phyloP scores from a whole-genome alignment of 345 rosid genomes.

The Pelargonium nanum region DNA sequence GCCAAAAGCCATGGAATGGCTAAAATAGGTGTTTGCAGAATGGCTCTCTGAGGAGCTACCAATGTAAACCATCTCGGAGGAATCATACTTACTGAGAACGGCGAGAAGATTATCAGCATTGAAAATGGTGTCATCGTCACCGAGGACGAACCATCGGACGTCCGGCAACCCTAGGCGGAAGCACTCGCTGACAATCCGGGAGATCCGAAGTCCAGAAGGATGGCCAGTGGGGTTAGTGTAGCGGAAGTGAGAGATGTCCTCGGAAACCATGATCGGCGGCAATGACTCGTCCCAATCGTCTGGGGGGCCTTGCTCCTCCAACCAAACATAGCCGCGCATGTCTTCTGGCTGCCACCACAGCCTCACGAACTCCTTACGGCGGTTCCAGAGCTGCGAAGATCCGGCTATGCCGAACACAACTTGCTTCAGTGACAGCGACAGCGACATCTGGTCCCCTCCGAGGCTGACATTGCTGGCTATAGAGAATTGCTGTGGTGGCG shows the following conservation, averaged over 20 bases:
- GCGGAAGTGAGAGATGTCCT: conserved; percentile 77
- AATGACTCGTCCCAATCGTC: conserved; percentile 43
- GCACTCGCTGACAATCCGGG: conserved; percentile 58
- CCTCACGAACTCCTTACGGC: conserved; percentile 65
- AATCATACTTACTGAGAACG: conserved; percentile 65
- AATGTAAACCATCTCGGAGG: conserved; percentile 68
- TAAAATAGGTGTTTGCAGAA: conserved; percentile 76
- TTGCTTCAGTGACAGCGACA: conserved; percentile 32
- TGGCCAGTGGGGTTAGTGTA: conserved; percentile 91
- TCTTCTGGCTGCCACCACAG: conserved; percentile 75
- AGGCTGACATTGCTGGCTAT: background rate
- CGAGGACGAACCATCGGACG: conserved; percentile 79
- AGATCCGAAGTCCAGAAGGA: conserved; percentile 85
- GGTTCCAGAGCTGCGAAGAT: conserved; percentile 70
- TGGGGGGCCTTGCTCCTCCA: conserved; percentile 46
- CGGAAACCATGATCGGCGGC: conserved; percentile 68
- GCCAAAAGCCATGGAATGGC: conserved; percentile 90
- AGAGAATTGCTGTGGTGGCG: background rate
- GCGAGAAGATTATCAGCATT: conserved; percentile 51
- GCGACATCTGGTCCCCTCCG: background rate
- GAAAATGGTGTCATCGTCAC: conserved; percentile 91
- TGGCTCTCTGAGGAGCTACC: conserved; percentile 83
- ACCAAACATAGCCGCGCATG: conserved; percentile 83
- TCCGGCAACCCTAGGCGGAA: conserved; percentile 54
- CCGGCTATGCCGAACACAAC: conserved; percentile 90